Conservation (phyloP, 208 protist genomes). For the Leishmania mexicana region DNA sequence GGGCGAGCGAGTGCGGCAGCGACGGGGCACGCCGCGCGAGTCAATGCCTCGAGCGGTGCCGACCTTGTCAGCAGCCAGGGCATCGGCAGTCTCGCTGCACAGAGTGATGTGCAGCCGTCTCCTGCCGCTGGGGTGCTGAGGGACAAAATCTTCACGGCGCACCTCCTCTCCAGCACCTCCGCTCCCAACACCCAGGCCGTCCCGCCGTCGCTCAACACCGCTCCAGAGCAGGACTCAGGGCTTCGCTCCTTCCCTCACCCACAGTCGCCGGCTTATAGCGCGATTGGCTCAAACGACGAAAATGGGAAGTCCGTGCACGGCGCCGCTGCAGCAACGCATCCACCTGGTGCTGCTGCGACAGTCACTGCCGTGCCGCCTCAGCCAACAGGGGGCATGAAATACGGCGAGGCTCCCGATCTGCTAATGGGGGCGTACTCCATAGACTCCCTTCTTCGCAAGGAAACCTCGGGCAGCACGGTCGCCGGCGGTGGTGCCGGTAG, state of each 20-base stretch:
- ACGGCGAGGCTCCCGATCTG: constrained; percentile 6
- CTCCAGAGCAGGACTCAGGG: neutral
- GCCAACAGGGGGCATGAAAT: constrained; percentile 4
- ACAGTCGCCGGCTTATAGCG: neutral
- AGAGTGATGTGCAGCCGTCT: neutral
- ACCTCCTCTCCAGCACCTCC: neutral
- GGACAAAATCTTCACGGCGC: neutral
- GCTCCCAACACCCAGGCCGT: neutral
- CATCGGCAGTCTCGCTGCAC: neutral
- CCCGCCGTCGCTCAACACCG: neutral
- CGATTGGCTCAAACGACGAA: neutral
- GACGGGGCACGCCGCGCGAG: neutral
- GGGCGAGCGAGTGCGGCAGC: neutral
- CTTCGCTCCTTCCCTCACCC: neutral
- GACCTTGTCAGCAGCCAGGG: neutral
- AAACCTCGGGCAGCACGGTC: neutral
- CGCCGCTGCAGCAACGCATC: neutral
- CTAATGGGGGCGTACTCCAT: constrained; percentile 7
- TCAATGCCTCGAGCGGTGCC: neutral
- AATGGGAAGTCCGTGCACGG: neutral
- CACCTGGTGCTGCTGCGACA: neutral
- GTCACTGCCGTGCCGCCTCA: neutral
- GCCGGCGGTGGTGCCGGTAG: neutral
- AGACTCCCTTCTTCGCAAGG: constrained; percentile 3
- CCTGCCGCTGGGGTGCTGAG: neutral